These are phyloP conservation scores for Tephrocybe sp. DNA, from an alignment of 768 basidiomycete species.

Conservation along the genomic window DNA sequence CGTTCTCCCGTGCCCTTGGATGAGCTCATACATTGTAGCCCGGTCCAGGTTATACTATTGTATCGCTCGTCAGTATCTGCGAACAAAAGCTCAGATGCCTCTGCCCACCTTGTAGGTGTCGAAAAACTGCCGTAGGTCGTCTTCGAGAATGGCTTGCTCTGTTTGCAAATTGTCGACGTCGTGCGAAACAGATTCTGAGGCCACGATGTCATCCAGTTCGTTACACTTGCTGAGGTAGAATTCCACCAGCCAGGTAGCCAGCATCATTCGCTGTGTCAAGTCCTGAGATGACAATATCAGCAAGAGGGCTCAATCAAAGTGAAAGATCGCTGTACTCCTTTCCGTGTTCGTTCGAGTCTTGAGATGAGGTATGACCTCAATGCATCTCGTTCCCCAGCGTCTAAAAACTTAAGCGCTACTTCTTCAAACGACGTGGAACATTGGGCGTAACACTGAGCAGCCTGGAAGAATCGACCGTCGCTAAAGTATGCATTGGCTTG, in stretches of 20 bases:
- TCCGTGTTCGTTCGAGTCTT: slow-evolving; percentile 80
- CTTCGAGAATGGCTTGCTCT: slow-evolving; percentile 83
- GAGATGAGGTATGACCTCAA: slow-evolving; percentile 88
- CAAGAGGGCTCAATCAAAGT: neutral
- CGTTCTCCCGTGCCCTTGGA: slow-evolving; percentile 88
- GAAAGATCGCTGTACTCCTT: slow-evolving; percentile 55
- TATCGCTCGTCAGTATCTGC: neutral
- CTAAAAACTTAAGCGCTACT: slow-evolving; percentile 86
- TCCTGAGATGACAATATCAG: slow-evolving; percentile 54
- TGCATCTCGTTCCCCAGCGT: slow-evolving; percentile 87
- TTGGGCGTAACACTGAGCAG: slow-evolving; percentile 90
- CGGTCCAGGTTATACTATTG: slow-evolving; percentile 81
- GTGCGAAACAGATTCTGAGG: slow-evolving; percentile 77
- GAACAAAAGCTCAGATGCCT: neutral
- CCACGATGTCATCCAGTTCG: slow-evolving; percentile 91
- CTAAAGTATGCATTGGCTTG: slow-evolving; percentile 83
- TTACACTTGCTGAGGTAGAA: slow-evolving; percentile 97
- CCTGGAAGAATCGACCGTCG: slow-evolving; percentile 82
- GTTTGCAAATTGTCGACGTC: slow-evolving; percentile 84
- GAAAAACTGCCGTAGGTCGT: slow-evolving; percentile 91
- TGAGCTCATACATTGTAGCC: slow-evolving; percentile 87
- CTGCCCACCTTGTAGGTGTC: slow-evolving; percentile 84
- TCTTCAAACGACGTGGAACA: slow-evolving; percentile 89
- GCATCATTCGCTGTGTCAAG: slow-evolving; percentile 91
- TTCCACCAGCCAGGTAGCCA: slow-evolving; percentile 98